Evolutionary conservation across 345 rosid genomes (phyloP), one percentile per base, ranked within the genome.

Genomic region (Tarenaya hassleriana): DNA sequence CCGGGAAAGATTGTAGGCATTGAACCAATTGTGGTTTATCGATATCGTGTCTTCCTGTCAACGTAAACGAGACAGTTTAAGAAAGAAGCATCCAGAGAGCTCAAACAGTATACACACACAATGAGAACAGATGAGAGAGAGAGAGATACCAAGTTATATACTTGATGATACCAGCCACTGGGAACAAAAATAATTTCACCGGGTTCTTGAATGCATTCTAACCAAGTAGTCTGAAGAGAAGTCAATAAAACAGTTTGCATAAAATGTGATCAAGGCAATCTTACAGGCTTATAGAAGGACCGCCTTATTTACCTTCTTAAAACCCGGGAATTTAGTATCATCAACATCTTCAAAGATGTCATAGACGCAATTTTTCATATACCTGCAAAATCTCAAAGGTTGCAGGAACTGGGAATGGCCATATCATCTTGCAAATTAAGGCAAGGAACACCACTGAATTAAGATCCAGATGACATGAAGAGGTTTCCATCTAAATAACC

Each of bases 111-210:
- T 16, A 13, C 4, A 13, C 11, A 17, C 31, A 10, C 3, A 18
- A 49, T 10, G 16, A 10, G 41, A 37, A 13, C 41, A n/a, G 1
- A 37, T 7, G 34, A 58, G 62, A 50, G 41, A 52, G 31, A 17
- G 43, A 48, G 34, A 51, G 19, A 34, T 75, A 87, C 96, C 84
- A 87, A 69, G 80, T 91, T 91, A 51, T 77, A 88, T 51, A 91
- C 98, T 87, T 91, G 96, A 77, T 91, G 92, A 73, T 82, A 84
- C 98, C 96, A 91, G 63, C 98, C 96, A 50, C 96, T 84, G 17
- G 96, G 96, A 54, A 87, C 96, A 77, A 80, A 87, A 56, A 87
- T 77, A 52, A 77, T 68, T 63, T 84, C 94, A 52, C 81, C 80
- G 27, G 69, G 54, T 59, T 76, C 84, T 73, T 87, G 98, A 68